These are phyloP conservation scores for Myrica gale DNA, from an alignment of 306 rosid genomes.

Conservation along the genomic window DNA sequence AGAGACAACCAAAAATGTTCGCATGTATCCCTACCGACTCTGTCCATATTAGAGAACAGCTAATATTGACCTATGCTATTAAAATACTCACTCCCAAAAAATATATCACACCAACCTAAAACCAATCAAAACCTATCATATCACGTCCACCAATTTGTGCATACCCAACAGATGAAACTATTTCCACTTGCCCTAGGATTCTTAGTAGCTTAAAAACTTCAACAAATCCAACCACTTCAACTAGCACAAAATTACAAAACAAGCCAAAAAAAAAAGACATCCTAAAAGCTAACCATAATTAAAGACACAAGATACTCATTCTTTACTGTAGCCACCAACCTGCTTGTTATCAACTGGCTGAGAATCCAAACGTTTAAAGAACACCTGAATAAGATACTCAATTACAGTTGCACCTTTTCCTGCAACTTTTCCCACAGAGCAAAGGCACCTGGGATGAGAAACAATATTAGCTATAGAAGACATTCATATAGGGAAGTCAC, in stretches of 20 bases:
- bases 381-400: constrained; percentile 77
- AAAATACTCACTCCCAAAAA: background rate
- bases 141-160: background rate
- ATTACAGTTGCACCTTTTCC: constrained; percentile 78
- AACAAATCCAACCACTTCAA: background rate
- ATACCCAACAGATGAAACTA: background rate
- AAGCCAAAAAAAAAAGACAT: background rate
- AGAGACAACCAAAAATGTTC: background rate
- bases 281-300: background rate
- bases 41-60: background rate
- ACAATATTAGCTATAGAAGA: constrained; percentile 23
- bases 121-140: background rate
- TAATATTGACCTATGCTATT: too few relatives aligned
- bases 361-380: constrained; percentile 76
- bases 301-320: background rate
- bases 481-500: background rate
- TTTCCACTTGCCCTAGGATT: background rate
- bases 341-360: constrained; percentile 72
- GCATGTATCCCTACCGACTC: background rate
- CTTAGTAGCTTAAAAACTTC: constrained; percentile 1
- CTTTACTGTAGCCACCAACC: constrained; percentile 45
- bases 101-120: background rate
- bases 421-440: constrained; percentile 75
- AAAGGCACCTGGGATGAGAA: constrained; percentile 68
- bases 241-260: background rate